Conservation (phyloP, 371 early-diverging fungal genomes). For the Paraphysoderma sedebokerense region DNA sequence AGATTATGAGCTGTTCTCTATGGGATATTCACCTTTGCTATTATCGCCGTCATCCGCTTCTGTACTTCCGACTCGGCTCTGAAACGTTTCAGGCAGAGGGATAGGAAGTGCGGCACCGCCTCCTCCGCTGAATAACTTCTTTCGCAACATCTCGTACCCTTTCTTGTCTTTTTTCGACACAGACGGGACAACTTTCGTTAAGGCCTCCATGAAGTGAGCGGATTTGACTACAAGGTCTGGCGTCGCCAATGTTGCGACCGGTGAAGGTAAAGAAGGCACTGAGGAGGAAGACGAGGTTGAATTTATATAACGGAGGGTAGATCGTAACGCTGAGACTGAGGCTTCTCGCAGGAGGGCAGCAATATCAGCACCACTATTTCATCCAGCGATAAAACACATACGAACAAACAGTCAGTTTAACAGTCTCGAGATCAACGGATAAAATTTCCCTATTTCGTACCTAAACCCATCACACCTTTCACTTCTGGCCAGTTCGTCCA, state of each 20-base stretch:
- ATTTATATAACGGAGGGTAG: too few species aligned
- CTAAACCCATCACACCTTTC: slow-evolving; percentile 51
- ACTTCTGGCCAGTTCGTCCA: slow-evolving; percentile 48
- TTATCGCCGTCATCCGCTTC: too few species aligned
- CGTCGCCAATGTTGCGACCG: not conserved
- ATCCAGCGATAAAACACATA: not conserved
- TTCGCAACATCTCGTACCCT: not conserved
- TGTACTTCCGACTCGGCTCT: too few species aligned
- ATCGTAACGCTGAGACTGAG: slow-evolving; percentile 62
- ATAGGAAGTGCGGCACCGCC: too few species aligned
- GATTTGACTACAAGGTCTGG: not conserved
- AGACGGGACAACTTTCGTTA: not conserved
- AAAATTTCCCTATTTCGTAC: slow-evolving; percentile 6
- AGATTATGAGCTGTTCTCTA: too few species aligned
- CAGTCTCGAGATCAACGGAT: not conserved
- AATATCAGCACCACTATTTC: slow-evolving; percentile 85
- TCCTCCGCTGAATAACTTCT: not conserved
- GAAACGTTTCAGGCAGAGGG: too few species aligned
- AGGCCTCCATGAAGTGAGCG: not conserved
- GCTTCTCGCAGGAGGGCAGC: slow-evolving; percentile 81
- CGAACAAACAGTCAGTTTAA: not conserved
- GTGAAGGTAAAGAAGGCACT: too few species aligned
- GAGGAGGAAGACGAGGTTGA: too few species aligned
- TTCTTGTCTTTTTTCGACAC: not conserved
- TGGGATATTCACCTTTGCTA: too few species aligned